Evolutionary conservation across 768 basidiomycete genomes (phyloP).

Genomic region (Pulveroboletus sp.): DNA sequence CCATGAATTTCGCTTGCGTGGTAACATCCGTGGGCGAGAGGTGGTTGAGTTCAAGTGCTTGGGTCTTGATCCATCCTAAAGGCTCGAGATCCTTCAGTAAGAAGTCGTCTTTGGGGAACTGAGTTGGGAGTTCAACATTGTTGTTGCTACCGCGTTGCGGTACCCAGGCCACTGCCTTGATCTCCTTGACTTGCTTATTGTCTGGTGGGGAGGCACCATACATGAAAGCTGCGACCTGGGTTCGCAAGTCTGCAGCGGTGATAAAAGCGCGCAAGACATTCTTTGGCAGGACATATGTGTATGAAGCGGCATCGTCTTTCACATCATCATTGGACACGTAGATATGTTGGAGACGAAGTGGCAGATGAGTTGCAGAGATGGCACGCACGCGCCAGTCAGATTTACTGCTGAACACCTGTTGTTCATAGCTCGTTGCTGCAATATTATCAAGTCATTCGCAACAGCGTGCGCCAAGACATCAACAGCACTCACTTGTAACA

Average conservation of each 20-base stretch:
- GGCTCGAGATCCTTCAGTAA: constrained; percentile 94
- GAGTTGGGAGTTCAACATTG: constrained; percentile 84
- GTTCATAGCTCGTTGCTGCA: constrained; percentile 92
- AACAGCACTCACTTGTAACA: constrained; percentile 76
- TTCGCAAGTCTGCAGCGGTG: constrained; percentile 88
- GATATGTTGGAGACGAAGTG: constrained; percentile 95
- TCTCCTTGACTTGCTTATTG: constrained; percentile 98
- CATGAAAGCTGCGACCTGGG: constrained; percentile 91
- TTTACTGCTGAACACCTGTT: constrained; percentile 98
- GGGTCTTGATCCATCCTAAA: constrained; percentile 96
- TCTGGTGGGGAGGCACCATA: constrained; percentile 93
- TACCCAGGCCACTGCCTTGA: constrained; percentile 97
- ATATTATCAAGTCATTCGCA: constrained; percentile 2
- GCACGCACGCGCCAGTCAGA: constrained; percentile 99
- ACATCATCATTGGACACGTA: constrained; percentile 99
- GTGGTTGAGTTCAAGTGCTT: constrained; percentile 88
- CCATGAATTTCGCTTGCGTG: constrained; percentile 96
- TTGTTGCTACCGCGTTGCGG: constrained; percentile 97
- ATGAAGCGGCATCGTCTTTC: constrained; percentile 93
- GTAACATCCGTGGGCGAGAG: constrained; percentile 92
- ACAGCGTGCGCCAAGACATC: background rate
- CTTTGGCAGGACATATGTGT: constrained; percentile 96
- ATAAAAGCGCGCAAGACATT: constrained; percentile 95
- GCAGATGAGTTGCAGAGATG: constrained; percentile 94
- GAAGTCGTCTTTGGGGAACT: constrained; percentile 93